Base-by-base conservation (phyloP, 192 early-diverging fungal species). In the Backusella tuberculispora region DNA sequence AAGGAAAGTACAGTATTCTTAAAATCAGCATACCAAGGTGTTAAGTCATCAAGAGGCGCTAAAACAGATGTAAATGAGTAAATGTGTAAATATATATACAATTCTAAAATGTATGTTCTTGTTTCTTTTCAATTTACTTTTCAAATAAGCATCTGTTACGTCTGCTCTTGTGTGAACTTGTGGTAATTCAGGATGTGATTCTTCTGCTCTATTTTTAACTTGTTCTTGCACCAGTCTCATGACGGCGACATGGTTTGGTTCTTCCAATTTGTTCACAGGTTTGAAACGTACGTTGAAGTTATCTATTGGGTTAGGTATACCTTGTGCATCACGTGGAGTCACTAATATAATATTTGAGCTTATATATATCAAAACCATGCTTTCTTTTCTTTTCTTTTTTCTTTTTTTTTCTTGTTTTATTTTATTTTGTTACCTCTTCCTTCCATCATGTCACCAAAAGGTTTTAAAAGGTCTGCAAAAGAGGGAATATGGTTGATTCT, bases 1-100 rank as follows among this genome's bases (percentile, higher is more conserved):
- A 85, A 82, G 71, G 81, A 82, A 19, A 91, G 87, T 37, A 93
- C 76, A 14, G 84, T 74, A 44, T 90, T 77, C 21, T 94, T 84
- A 80, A 95, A 97, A 73, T 85, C 74, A 13, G 88, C 74, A 83
- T 96, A 98, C 96, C 96, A 97, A 17, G 97, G 97, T 15, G 92
- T 90, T 9, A 92, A 65, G 7, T 85, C 77, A 53, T 89, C 88
- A 14, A 88, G 46, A 19, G 78, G 73, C 12, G 79, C 86, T 90
- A 78, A 3, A 26, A 38, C 37, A 66, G 29, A 15, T 9, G 29
- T 13, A 41, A 45, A 6, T 48, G n/a, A 37, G 37, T 10, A 41
- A 19, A 64, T 21, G 14, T 19, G 56, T 7, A 4, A 34, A 73
- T n/a, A 8, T 41, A 47, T 34, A 24, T 9, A 10, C 19, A n/a